A percentile compares a stretch with the other conserved stretches of the same genome.
Evolutionary conservation across 2,329 filamentous ascomycete species (phyloP).

Genomic region (Fusarium oligoseptatum): DNA sequence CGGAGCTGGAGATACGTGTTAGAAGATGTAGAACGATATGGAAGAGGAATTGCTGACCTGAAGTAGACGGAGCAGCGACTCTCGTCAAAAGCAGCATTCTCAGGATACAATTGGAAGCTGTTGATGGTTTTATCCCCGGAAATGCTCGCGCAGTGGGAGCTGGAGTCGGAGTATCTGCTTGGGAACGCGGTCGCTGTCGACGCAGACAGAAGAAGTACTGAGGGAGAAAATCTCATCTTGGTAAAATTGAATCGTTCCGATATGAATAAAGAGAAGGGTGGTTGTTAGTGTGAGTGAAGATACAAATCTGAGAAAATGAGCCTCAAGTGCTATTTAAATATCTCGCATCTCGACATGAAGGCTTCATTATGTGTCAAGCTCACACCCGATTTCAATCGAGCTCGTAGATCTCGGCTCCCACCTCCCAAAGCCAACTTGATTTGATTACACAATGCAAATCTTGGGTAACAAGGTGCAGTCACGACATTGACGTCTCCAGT

Average conservation of each 20-base stretch:
- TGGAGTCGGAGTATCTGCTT: background rate
- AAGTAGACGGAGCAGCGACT: constrained; percentile 17
- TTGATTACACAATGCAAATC: background rate
- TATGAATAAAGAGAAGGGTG: background rate
- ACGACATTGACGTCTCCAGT: background rate
- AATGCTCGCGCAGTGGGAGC: background rate
- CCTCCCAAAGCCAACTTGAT: background rate
- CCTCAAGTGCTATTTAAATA: background rate
- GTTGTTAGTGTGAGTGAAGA: background rate
- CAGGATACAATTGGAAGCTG: constrained; percentile 13
- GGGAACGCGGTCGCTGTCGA: background rate
- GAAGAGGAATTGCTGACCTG: background rate
- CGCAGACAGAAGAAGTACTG: background rate
- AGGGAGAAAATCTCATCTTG: background rate
- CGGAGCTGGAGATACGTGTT: background rate
- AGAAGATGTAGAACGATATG: background rate
- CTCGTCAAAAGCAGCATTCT: constrained; percentile 22
- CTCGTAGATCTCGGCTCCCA: background rate
- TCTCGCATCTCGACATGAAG: background rate
- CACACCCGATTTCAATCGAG: background rate
- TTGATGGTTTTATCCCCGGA: background rate
- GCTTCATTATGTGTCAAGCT: background rate
- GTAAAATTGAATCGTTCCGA: background rate
- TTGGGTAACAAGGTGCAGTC: background rate
- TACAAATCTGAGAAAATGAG: background rate